Base-by-base conservation (phyloP, 768 basidiomycete genomes). In the Agrocybe chaxingu region DNA sequence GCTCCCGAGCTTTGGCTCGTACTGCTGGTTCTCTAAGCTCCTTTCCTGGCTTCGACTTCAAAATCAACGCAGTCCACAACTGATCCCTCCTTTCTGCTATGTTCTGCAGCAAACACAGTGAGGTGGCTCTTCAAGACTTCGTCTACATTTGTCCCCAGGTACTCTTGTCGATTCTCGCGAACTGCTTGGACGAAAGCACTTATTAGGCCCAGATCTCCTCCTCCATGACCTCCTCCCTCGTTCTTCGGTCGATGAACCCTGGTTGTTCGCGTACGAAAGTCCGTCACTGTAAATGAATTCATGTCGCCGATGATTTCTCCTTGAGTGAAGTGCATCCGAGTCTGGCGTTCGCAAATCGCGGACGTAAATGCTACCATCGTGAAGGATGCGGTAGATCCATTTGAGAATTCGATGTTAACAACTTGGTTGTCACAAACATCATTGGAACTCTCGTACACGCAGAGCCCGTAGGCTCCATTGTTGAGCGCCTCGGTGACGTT, bases 391-490 rank as follows among this genome's bases (percentile, higher is more conserved):
- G 92, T 94, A 29, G 81, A 75, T 11, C 91, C 90, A 45, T 82
- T 81, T 6, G 85, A 82, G 64, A 90, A 95, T 60, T 93, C 88
- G 49, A 95, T 67, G 63, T 92, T 94, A 55, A 95, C 92, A 41
- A 94, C 87, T 68, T 94, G 92, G 57, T 95, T 84, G 67, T 95
- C 92, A 59, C 87, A 90, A 42, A 95, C 91, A 62, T 94, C 87
- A 62, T 95, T 95, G 39, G 77, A 72, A 47, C 81, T 78, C 62
- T 92, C 90, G 64, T 95, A 95, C 5, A 92, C 91, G 60, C 92
- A 95, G 49, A 73, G 68, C 0, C 92, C 92, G 52, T 92, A 93
- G 12, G 85, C 82, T 2, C 87, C 84, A 3, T 67, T 71, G 42
- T 70, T 75, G n/a, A 95, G 70, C 0, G 88, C 91, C 2, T 78